Evolutionary conservation across 2,329 filamentous ascomycete genomes (phyloP).

Genomic region (Aspergillus hortae): DNA sequence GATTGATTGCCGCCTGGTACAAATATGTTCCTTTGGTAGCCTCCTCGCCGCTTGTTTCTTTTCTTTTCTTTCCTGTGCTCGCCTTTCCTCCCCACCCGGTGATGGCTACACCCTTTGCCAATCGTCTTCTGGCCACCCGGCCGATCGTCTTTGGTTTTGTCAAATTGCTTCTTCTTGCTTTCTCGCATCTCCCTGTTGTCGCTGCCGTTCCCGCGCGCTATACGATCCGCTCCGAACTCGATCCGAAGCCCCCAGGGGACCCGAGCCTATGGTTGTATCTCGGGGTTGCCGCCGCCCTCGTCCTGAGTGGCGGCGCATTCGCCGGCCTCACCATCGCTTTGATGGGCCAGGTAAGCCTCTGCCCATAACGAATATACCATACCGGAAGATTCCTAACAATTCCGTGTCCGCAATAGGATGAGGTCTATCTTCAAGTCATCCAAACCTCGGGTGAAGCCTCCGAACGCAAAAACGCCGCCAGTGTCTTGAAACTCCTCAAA

Average conservation of each 20-base stretch:
- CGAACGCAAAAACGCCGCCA: slow-evolving; percentile 81
- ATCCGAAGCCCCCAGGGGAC: slow-evolving; percentile 54
- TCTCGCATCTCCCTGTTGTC: slow-evolving; percentile 37
- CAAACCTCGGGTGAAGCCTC: slow-evolving; percentile 76
- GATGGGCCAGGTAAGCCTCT: slow-evolving; percentile 56
- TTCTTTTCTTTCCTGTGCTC: neutral
- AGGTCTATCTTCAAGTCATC: slow-evolving; percentile 95
- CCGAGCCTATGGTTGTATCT: slow-evolving; percentile 77
- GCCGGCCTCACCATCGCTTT: slow-evolving; percentile 74
- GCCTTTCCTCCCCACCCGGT: slow-evolving; percentile 8
- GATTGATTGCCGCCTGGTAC: neutral
- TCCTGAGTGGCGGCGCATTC: slow-evolving; percentile 86
- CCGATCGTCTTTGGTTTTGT: slow-evolving; percentile 39
- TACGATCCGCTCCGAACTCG: slow-evolving; percentile 27
- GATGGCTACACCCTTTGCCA: slow-evolving; percentile 27
- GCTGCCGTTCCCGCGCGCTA: slow-evolving; percentile 33
- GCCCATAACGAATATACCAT: neutral
- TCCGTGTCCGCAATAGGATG: slow-evolving; percentile 59
- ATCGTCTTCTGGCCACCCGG: slow-evolving; percentile 34
- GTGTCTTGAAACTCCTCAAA: slow-evolving; percentile 74
- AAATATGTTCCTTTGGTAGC: slow-evolving; percentile 12
- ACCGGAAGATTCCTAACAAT: neutral
- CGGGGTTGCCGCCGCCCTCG: slow-evolving; percentile 71
- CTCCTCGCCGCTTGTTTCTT: slow-evolving; percentile 3
- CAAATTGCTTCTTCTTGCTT: slow-evolving; percentile 38